Evolutionary conservation across 257 asterid genomes (phyloP).

Genomic region (Ocimum tenuiflorum): DNA sequence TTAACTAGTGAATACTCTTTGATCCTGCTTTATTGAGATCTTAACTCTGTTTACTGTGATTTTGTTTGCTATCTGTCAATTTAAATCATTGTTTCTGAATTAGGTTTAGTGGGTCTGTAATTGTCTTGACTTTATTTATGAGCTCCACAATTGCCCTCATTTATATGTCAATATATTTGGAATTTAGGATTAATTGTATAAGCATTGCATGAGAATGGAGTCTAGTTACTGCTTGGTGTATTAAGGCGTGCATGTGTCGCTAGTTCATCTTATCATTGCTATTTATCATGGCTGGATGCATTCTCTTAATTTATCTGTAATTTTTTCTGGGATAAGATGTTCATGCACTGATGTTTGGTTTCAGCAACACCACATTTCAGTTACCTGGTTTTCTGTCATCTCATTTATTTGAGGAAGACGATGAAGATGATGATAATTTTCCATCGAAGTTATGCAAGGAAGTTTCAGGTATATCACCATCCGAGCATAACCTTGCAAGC

Average conservation of each 20-base stretch:
- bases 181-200: background rate
- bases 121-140: too few species aligned
- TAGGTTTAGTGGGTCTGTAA: background rate
- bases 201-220: background rate
- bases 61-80: slow-evolving; percentile 2
- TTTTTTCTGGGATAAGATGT: slow-evolving; percentile 7
- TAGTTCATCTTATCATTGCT: slow-evolving; percentile 9
- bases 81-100: slow-evolving; percentile 14
- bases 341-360: slow-evolving; percentile 22
- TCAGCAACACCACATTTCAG: slow-evolving; percentile 61
- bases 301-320: background rate
- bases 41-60: background rate
- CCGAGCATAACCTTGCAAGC: slow-evolving; percentile 41
- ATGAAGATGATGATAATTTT: slow-evolving; percentile 54
- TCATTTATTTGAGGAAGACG: slow-evolving; percentile 45
- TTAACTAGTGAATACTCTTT: background rate
- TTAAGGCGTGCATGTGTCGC: slow-evolving; percentile 9
- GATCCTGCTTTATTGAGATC: background rate
- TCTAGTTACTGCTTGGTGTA: background rate
- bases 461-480: slow-evolving; percentile 35
- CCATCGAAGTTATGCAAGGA: slow-evolving; percentile 37
- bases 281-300: background rate
- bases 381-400: slow-evolving; percentile 48
- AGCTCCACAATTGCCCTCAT: too few species aligned
- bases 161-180: background rate